phyloP scores from a whole-genome alignment of 1,139 yeast species.

The Hemisphaericaspora lyxosophila region DNA sequence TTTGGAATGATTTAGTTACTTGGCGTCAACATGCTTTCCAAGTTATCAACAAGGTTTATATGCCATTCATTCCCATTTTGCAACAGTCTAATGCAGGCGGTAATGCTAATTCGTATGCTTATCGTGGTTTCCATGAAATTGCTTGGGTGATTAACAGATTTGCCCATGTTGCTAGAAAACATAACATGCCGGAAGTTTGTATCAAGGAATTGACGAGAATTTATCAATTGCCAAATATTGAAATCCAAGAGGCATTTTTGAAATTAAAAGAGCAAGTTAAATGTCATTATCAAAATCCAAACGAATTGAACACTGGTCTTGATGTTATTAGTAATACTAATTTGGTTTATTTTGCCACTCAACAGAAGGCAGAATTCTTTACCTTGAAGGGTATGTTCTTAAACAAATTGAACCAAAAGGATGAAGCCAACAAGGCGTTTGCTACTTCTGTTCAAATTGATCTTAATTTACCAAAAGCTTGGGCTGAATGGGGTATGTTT shows the following conservation, averaged over 20 bases:
- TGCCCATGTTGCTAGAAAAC: slow-evolving; percentile 98
- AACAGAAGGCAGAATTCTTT: slow-evolving; percentile 96
- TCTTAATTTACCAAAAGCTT: slow-evolving; percentile 89
- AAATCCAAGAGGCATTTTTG: slow-evolving; percentile 95
- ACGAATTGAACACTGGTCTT: slow-evolving; percentile 87
- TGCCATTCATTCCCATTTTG: slow-evolving; percentile 86
- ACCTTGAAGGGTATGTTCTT: slow-evolving; percentile 97
- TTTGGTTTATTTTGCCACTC: slow-evolving; percentile 91
- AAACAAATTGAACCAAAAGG: slow-evolving; percentile 83
- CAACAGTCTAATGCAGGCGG: slow-evolving; percentile 73
- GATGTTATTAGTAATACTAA: slow-evolving; percentile 97
- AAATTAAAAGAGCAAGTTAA: slow-evolving; percentile 96
- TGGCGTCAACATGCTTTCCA: slow-evolving; percentile 99
- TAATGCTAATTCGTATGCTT: slow-evolving; percentile 87
- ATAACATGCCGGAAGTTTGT: slow-evolving; percentile 96
- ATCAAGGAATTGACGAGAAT: slow-evolving; percentile 89
- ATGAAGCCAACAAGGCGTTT: slow-evolving; percentile 96
- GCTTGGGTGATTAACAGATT: slow-evolving; percentile 99
- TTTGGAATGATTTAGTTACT: slow-evolving; percentile 96
- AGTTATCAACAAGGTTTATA: slow-evolving; percentile 90
- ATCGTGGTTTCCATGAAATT: slow-evolving; percentile 96
- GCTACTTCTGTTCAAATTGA: slow-evolving; percentile 97
- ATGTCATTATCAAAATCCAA: slow-evolving; percentile 87
- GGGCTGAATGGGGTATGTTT: slow-evolving; percentile 99
- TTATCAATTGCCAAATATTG: slow-evolving; percentile 94